phyloP scores from a whole-genome alignment of 768 basidiomycete species.

The Paxillus ammoniavirescens region DNA sequence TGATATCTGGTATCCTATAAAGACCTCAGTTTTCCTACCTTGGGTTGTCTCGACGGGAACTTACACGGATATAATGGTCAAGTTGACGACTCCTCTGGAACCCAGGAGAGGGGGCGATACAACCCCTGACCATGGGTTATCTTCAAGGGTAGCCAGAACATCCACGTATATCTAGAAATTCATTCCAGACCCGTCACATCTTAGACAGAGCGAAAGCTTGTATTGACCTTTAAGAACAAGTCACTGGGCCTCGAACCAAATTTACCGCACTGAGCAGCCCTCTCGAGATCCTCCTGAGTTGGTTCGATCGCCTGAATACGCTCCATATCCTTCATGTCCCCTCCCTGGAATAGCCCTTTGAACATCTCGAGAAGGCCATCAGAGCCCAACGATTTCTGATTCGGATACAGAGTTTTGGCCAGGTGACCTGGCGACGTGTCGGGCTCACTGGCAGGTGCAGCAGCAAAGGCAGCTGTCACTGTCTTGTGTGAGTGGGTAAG shows the following conservation, averaged over 20 bases:
- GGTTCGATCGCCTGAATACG: constrained; percentile 24
- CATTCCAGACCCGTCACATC: not conserved
- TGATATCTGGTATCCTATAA: constrained; percentile 65
- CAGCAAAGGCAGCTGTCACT: constrained; percentile 41
- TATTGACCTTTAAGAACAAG: constrained; percentile 56
- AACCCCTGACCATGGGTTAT: constrained; percentile 52
- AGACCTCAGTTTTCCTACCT: constrained; percentile 8
- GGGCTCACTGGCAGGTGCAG: constrained; percentile 25
- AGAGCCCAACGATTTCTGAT: constrained; percentile 28
- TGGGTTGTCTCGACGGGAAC: constrained; percentile 10
- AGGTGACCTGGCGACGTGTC: constrained; percentile 35
- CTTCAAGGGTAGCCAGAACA: constrained; percentile 55
- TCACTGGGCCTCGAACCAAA: constrained; percentile 56
- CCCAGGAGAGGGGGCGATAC: constrained; percentile 65
- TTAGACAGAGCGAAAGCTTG: not conserved
- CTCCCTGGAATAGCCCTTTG: constrained; percentile 16
- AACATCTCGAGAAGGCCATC: constrained; percentile 16
- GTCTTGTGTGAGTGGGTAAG: constrained; percentile 35
- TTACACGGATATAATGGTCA: constrained; percentile 57
- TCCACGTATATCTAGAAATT: constrained; percentile 55
- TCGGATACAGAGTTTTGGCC: constrained; percentile 37
- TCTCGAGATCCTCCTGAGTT: constrained; percentile 43
- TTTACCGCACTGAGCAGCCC: constrained; percentile 46
- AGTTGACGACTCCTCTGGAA: constrained; percentile 58
- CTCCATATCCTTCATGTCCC: constrained; percentile 16